Conservation (phyloP, 2,329 filamentous ascomycete species). For the Cordyceps fumosorosea region DNA sequence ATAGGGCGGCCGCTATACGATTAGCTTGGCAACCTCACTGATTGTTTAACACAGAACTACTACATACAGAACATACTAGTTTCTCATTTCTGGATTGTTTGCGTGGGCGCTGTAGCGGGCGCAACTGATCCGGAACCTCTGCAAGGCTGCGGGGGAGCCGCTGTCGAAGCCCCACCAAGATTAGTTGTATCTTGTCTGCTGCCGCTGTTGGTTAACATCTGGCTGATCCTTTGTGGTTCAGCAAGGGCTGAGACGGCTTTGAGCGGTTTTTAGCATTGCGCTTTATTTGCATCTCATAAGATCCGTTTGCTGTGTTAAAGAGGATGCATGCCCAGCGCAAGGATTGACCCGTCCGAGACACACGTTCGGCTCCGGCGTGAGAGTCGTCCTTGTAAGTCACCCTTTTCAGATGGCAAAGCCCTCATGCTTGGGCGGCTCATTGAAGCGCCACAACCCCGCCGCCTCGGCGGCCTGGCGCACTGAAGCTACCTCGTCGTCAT, state of each 20-base stretch:
- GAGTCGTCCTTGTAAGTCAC: not conserved
- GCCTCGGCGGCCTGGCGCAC: constrained; percentile 62
- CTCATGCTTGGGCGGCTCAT: constrained; percentile 50
- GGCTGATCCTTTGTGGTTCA: too few species aligned
- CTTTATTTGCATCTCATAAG: too few species aligned
- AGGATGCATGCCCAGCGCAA: too few species aligned
- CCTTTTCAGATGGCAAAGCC: constrained; percentile 33
- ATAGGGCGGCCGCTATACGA: not conserved
- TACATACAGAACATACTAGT: not conserved
- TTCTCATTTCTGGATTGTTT: not conserved
- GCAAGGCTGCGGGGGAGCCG: not conserved
- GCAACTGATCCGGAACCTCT: not conserved
- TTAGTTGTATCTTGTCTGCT: not conserved
- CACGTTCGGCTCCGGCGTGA: not conserved
- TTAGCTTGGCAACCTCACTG: not conserved
- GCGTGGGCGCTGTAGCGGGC: not conserved
- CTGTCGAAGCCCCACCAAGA: not conserved
- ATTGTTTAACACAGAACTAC: too few species aligned
- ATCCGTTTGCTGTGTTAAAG: too few species aligned
- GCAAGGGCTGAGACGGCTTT: too few species aligned
- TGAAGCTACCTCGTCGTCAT: constrained; percentile 54
- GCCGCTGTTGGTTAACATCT: too few species aligned
- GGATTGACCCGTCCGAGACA: too few species aligned
- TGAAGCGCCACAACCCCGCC: constrained; percentile 67
- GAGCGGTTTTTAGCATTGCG: too few species aligned